Evolutionary conservation across 1,284 basidiomycete species (phyloP).

Genomic region (Veloporphyrellus conicus): DNA sequence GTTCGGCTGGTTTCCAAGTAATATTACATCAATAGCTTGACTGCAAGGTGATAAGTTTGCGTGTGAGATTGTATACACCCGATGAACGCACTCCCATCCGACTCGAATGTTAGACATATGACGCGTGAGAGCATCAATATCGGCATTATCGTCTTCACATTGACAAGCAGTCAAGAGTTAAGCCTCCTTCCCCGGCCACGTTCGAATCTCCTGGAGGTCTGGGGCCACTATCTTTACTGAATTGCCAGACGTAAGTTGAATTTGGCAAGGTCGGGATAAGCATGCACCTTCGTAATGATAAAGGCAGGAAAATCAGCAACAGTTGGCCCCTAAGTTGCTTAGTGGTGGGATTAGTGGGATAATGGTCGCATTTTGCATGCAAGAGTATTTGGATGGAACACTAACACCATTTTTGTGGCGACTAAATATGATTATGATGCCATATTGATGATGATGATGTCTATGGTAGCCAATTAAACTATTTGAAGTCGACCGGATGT

Average conservation of each 20-base stretch:
- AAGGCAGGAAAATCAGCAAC: neutral
- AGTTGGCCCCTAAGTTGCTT: neutral
- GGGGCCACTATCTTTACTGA: neutral
- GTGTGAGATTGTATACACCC: neutral
- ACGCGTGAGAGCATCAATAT: slow-evolving; percentile 7
- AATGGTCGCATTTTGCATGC: neutral
- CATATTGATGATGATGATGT: neutral
- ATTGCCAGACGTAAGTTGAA: slow-evolving; percentile 3
- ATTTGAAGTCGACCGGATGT: neutral
- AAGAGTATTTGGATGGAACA: too few relatives aligned
- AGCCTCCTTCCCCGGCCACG: neutral
- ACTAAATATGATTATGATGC: neutral
- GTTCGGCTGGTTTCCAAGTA: slow-evolving; percentile 2
- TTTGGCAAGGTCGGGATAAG: neutral
- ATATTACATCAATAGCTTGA: neutral
- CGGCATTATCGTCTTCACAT: neutral
- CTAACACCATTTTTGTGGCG: too few relatives aligned
- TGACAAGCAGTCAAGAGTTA: neutral
- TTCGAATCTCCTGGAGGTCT: neutral
- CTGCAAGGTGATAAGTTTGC: slow-evolving; percentile 5
- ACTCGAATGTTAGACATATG: slow-evolving; percentile 13
- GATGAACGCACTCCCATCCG: neutral
- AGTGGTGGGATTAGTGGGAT: slow-evolving; percentile 10
- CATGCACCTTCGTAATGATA: slow-evolving; percentile 11
- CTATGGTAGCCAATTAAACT: neutral